Evolutionary conservation across 176 grass and related monocot species (phyloP).

Genomic region (Pharus latifolius): DNA sequence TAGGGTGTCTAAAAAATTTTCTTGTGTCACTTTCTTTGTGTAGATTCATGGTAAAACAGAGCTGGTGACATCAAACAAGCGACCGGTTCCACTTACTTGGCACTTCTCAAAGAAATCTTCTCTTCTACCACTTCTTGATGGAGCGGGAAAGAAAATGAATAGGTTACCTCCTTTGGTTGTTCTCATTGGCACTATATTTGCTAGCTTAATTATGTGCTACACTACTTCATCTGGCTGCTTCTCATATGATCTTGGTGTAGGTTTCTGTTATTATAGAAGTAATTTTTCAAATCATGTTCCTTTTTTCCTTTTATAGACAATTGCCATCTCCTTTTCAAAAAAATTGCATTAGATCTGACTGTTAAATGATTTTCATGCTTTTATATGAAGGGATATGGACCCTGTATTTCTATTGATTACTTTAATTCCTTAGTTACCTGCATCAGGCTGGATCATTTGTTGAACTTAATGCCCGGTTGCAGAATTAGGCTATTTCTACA

Average conservation of each 20-base stretch:
- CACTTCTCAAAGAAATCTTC: conserved; percentile 91
- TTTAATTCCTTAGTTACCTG: background rate
- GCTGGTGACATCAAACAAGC: conserved; percentile 84
- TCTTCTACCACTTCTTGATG: conserved; percentile 71
- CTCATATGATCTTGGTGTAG: too few species aligned
- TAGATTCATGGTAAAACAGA: conserved; percentile 95
- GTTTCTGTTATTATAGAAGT: background rate
- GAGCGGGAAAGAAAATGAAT: conserved; percentile 87
- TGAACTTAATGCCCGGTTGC: background rate
- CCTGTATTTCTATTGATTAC: background rate
- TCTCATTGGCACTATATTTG: conserved; percentile 14
- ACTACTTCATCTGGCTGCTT: too few species aligned
- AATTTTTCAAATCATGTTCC: background rate
- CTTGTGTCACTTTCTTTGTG: conserved; percentile 19
- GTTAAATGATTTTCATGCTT: background rate
- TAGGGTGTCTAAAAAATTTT: conserved; percentile 10
- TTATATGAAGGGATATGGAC: too few species aligned
- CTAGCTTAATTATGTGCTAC: background rate
- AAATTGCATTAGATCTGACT: background rate
- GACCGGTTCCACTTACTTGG: conserved; percentile 94
- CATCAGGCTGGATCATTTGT: too few species aligned
- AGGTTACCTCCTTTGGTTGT: conserved; percentile 47
- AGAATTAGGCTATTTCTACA: background rate
- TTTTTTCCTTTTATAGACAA: background rate
- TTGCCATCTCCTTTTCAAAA: background rate